phyloP scores from a whole-genome alignment of 1,284 basidiomycete genomes.

The Ceratobasidium sp. region DNA sequence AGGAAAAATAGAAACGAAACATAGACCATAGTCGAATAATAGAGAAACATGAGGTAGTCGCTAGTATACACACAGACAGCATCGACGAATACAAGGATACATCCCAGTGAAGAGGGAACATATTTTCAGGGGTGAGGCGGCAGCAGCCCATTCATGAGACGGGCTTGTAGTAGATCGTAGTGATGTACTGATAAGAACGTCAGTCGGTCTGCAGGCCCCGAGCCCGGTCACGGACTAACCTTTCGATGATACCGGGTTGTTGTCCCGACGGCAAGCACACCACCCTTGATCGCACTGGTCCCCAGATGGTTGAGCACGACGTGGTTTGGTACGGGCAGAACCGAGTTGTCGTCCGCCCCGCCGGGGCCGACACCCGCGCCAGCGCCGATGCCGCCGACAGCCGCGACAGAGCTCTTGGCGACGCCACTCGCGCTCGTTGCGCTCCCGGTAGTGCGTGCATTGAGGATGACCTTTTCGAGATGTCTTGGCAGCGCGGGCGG shows the following conservation, averaged over 20 bases:
- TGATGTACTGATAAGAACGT: constrained; percentile 60
- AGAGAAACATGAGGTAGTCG: constrained; percentile 13
- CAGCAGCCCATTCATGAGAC: constrained; percentile 48
- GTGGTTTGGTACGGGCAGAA: constrained; percentile 92
- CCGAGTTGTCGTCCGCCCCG: constrained; percentile 84
- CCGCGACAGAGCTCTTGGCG: constrained; percentile 44
- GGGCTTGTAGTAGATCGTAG: constrained; percentile 71
- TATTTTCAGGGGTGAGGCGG: constrained; percentile 1
- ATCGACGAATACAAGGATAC: constrained; percentile 15
- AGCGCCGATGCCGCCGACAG: constrained; percentile 40
- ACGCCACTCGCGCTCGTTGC: constrained; percentile 51
- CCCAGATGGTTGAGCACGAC: constrained; percentile 95
- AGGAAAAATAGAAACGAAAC: neutral
- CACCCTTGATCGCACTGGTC: constrained; percentile 94
- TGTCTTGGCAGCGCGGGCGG: constrained; percentile 89
- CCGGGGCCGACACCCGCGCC: constrained; percentile 36
- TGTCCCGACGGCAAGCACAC: constrained; percentile 90
- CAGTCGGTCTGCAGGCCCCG: constrained; percentile 16
- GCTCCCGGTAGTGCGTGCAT: constrained; percentile 55
- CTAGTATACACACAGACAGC: constrained; percentile 40
- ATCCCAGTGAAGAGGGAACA: constrained; percentile 1
- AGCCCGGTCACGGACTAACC: constrained; percentile 57
- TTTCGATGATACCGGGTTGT: constrained; percentile 95
- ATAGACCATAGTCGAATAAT: constrained; percentile 14
- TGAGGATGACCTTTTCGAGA: constrained; percentile 92